phyloP scores from a whole-genome alignment of 1,139 yeast species.

The Hyphopichia khmerensis region DNA sequence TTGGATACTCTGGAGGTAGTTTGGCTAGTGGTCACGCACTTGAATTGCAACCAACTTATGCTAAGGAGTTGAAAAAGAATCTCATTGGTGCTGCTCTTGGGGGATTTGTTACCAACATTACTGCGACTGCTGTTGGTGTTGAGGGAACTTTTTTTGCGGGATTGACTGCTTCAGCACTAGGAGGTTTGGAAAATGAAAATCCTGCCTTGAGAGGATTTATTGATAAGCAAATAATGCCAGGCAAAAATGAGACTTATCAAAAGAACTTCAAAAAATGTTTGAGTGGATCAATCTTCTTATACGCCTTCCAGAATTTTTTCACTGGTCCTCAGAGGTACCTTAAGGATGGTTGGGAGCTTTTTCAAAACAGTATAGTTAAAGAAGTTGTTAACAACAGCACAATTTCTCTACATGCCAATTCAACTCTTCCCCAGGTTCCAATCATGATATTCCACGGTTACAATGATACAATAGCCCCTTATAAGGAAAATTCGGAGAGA shows the following conservation, averaged over 20 bases:
- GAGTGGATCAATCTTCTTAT: slow-evolving; percentile 10
- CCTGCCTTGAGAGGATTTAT: slow-evolving; percentile 15
- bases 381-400: slow-evolving; percentile 20
- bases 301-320: slow-evolving; percentile 12
- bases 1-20: slow-evolving; percentile 25
- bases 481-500: slow-evolving; percentile 17
- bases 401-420: slow-evolving; percentile 14
- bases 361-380: slow-evolving; percentile 13
- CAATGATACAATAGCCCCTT: slow-evolving; percentile 29
- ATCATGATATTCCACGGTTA: slow-evolving; percentile 33
- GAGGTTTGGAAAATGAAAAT: slow-evolving; percentile 27
- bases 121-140: slow-evolving; percentile 16
- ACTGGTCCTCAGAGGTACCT: slow-evolving; percentile 16
- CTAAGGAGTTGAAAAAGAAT: slow-evolving; percentile 25
- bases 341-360: slow-evolving; percentile 14
- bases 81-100: slow-evolving; percentile 32
- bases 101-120: slow-evolving; percentile 27
- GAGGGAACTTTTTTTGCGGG: slow-evolving; percentile 29
- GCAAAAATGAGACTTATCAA: slow-evolving; percentile 10
- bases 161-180: slow-evolving; percentile 21
- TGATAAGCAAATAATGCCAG: slow-evolving; percentile 10
- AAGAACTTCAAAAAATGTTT: slow-evolving; percentile 16
- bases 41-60: slow-evolving; percentile 24
- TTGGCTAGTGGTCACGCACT: slow-evolving; percentile 23
- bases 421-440: slow-evolving; percentile 29